These are phyloP conservation scores for Verticillium zaregamsianum DNA, from an alignment of 2,329 filamentous ascomycete genomes.

Conservation along the genomic window DNA sequence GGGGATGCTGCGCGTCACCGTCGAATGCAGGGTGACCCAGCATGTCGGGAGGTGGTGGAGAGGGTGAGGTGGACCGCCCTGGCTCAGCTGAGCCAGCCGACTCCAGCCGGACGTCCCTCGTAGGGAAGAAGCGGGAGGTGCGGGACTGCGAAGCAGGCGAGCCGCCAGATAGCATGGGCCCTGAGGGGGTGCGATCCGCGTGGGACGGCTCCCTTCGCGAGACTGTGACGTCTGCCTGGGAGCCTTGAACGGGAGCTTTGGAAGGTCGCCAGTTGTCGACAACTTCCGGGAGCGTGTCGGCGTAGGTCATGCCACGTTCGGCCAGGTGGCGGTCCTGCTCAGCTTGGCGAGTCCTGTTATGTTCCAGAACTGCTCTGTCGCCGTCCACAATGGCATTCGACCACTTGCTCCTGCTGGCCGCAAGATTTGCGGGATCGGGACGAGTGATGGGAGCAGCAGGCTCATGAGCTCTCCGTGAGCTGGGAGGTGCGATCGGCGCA, in stretches of 20 bases:
- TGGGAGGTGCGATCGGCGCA: slow-evolving; percentile 39
- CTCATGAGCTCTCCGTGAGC: slow-evolving; percentile 11
- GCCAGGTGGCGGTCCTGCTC: slow-evolving; percentile 39
- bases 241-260: neutral
- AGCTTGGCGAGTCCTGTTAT: slow-evolving; percentile 31
- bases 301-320: slow-evolving; percentile 38
- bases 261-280: slow-evolving; percentile 50
- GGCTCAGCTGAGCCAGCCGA: slow-evolving; percentile 29
- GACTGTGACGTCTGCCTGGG: slow-evolving; percentile 17
- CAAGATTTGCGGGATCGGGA: neutral
- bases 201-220: slow-evolving; percentile 29
- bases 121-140: slow-evolving; percentile 59
- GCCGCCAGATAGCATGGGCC: neutral
- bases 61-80: slow-evolving; percentile 53
- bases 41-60: slow-evolving; percentile 68
- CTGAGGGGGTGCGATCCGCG: slow-evolving; percentile 18
- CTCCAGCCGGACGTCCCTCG: slow-evolving; percentile 44
- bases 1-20: slow-evolving; percentile 59
- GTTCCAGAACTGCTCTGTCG: slow-evolving; percentile 39
- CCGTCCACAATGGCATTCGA: slow-evolving; percentile 36
- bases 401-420: slow-evolving; percentile 30
- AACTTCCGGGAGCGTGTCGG: slow-evolving; percentile 42
- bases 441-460: neutral
- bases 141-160: slow-evolving; percentile 39
- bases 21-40: slow-evolving; percentile 69